These are phyloP conservation scores for Sporothrix phasma DNA, from an alignment of 2,329 filamentous ascomycete genomes.

Conservation along the genomic window DNA sequence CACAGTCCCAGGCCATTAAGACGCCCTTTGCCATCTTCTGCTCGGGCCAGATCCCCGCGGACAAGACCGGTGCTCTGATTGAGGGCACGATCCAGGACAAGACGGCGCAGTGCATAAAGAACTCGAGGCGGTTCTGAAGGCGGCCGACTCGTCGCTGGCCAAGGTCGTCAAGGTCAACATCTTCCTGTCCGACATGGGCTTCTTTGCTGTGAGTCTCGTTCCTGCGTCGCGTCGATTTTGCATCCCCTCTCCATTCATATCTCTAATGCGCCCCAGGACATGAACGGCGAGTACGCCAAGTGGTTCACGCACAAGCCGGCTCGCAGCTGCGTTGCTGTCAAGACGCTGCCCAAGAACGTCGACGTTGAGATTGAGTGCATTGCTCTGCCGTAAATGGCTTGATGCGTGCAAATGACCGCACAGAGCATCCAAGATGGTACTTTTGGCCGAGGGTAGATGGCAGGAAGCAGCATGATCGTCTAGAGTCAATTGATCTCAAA, in stretches of 20 bases:
- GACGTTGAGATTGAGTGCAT: conserved; percentile 87
- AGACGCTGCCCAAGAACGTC: conserved; percentile 76
- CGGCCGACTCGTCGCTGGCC: conserved; percentile 65
- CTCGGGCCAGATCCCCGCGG: conserved; percentile 61
- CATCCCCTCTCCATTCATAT: not conserved
- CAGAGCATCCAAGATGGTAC: not conserved
- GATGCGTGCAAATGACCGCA: not conserved
- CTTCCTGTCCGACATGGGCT: conserved; percentile 83
- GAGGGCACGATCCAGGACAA: conserved; percentile 54
- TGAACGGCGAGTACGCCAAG: conserved; percentile 80
- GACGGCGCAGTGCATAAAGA: conserved; percentile 56
- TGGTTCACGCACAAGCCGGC: conserved; percentile 77
- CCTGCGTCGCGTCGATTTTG: not conserved
- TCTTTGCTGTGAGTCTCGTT: conserved; percentile 55
- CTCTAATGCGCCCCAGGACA: conserved; percentile 36
- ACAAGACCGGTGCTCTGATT: conserved; percentile 44
- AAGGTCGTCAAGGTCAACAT: conserved; percentile 87
- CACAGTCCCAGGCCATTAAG: conserved; percentile 50
- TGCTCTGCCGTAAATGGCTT: conserved; percentile 49
- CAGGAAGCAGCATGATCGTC: not conserved
- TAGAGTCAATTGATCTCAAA: not conserved
- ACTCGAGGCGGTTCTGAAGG: conserved; percentile 74
- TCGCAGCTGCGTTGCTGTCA: conserved; percentile 83
- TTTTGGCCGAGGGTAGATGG: not conserved
- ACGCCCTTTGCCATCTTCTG: conserved; percentile 56